A percentile compares a stretch with the other conserved stretches of the same genome.
These are phyloP conservation scores for Yamadazyma atmosphaerica DNA, from an alignment of 1,139 yeast genomes.

Conservation along the genomic window DNA sequence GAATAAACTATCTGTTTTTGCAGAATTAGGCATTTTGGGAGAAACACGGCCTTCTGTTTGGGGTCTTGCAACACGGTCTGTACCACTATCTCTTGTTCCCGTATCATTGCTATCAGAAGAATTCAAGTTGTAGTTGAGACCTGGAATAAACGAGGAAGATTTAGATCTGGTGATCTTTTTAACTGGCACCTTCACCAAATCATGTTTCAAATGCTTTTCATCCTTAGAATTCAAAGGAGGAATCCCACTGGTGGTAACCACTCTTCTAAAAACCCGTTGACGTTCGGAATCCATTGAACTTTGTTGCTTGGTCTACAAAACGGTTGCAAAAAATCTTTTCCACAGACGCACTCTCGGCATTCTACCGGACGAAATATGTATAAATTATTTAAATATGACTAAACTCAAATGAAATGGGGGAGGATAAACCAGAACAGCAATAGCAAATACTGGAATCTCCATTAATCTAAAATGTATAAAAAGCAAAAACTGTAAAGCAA, in stretches of 20 bases:
- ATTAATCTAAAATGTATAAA: too few relatives aligned
- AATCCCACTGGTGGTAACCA: constrained; percentile 2
- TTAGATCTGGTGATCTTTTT: constrained; percentile 2
- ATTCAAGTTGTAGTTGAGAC: constrained; percentile 8
- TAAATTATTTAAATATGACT: background rate
- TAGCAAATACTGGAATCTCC: too few relatives aligned
- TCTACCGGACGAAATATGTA: background rate
- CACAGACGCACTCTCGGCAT: constrained; percentile 1
- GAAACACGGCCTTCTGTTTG: background rate
- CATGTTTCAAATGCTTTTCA: background rate
- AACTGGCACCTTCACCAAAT: too few relatives aligned
- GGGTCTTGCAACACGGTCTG: too few relatives aligned
- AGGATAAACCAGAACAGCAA: too few relatives aligned
- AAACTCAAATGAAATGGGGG: background rate
- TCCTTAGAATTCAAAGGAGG: constrained; percentile 3
- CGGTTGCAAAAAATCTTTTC: constrained; percentile 2
- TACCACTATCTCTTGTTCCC: background rate
- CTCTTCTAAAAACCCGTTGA: constrained; percentile 1
- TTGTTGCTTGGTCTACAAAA: background rate
- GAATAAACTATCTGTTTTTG: constrained; percentile 18
- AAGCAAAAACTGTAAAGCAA: too few relatives aligned
- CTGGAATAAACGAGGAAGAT: constrained; percentile 15
- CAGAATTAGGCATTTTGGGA: constrained; percentile 5
- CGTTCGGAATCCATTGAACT: constrained; percentile 1
- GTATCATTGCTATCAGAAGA: background rate